Percentiles rank a stretch among this genome's conserved stretches.
Evolutionary conservation across 768 basidiomycete species (phyloP).

Genomic region (Thelephora ganbajun): DNA sequence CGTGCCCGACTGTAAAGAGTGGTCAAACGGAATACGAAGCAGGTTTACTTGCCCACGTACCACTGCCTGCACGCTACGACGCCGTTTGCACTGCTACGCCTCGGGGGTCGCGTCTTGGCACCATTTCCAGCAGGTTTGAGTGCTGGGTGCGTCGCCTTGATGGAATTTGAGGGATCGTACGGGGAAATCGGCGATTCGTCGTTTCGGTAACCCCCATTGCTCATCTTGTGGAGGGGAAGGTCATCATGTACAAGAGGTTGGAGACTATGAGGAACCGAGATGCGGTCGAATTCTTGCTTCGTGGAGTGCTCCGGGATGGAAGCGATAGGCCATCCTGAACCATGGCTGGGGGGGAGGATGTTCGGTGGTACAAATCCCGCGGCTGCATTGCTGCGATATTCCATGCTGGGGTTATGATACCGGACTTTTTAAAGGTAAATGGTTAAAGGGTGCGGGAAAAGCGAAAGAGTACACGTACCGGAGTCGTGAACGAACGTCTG

Average conservation of each 20-base stretch:
- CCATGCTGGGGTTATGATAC: conserved; percentile 24
- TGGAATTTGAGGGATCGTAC: background rate
- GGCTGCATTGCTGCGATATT: background rate
- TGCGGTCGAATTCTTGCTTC: conserved; percentile 32
- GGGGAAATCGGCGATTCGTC: background rate
- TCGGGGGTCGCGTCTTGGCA: conserved; percentile 21
- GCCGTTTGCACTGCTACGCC: conserved; percentile 38
- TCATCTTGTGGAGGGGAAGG: background rate
- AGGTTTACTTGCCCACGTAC: conserved; percentile 37
- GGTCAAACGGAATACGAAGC: conserved; percentile 17
- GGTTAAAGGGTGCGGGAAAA: conserved; percentile 13
- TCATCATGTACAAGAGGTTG: conserved; percentile 7
- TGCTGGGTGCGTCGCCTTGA: background rate
- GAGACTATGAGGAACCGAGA: background rate
- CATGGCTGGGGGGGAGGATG: background rate
- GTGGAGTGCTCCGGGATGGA: conserved; percentile 13
- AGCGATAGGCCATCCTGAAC: conserved; percentile 5
- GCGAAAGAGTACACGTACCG: conserved; percentile 24
- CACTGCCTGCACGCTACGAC: conserved; percentile 82
- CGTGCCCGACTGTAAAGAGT: conserved; percentile 47
- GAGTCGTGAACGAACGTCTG: conserved; percentile 25
- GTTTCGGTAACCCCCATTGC: background rate
- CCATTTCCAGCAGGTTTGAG: background rate
- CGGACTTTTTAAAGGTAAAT: conserved; percentile 50
- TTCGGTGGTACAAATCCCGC: background rate